Conservation (phyloP, 2,329 filamentous ascomycete genomes). For the Botrytis deweyae region DNA sequence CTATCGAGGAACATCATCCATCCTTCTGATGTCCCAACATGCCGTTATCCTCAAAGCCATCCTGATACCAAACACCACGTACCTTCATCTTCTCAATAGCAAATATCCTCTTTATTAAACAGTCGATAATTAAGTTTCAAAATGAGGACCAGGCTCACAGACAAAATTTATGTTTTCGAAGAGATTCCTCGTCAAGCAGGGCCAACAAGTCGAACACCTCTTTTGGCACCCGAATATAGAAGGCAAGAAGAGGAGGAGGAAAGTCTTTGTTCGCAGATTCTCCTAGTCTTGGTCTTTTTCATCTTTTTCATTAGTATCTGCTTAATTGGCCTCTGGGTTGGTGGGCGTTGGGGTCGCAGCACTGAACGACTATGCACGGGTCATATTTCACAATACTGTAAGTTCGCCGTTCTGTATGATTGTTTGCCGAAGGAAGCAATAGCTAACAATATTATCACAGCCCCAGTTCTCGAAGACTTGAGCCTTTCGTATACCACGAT, state of each 20-base stretch:
- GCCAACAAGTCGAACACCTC: background rate
- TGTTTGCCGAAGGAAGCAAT: background rate
- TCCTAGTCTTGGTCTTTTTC: background rate
- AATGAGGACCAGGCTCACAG: background rate
- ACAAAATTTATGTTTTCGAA: conserved; percentile 1
- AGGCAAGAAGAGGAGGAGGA: background rate
- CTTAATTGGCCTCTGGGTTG: background rate
- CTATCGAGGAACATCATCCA: background rate
- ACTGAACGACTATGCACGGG: background rate
- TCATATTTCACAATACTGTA: conserved; percentile 14
- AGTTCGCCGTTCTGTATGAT: background rate
- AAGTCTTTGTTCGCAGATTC: background rate
- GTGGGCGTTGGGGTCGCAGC: background rate
- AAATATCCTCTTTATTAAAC: background rate
- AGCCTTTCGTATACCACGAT: background rate
- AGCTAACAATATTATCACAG: background rate
- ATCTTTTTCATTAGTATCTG: conserved; percentile 3
- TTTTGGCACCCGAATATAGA: background rate
- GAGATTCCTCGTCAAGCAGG: background rate
- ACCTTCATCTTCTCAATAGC: background rate
- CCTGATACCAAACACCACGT: background rate
- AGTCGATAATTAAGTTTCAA: background rate
- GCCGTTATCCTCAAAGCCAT: background rate
- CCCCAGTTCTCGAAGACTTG: background rate
- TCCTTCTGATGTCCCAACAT: background rate